A percentile compares a stretch with the other conserved stretches of the same genome.
phyloP scores from a whole-genome alignment of 805 yeast species.

The Candida sanyiensis region DNA sequence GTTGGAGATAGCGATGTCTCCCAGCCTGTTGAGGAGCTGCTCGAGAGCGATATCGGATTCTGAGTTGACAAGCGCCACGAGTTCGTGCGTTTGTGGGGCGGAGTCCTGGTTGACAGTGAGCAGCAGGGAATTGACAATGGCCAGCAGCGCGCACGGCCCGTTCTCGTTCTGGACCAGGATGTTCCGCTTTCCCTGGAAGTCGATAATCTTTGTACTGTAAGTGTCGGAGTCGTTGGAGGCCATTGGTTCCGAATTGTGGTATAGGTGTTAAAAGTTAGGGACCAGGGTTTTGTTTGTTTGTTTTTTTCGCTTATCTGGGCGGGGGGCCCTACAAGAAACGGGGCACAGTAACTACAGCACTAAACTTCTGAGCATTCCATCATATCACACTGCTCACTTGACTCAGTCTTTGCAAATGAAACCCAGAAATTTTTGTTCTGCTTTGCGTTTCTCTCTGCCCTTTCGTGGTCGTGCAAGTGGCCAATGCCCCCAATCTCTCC shows the following conservation, averaged over 20 bases:
- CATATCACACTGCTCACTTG: too few species aligned
- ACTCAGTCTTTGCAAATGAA: too few species aligned
- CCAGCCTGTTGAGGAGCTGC: conserved; percentile 44
- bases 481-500: too few species aligned
- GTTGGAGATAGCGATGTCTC: conserved; percentile 38
- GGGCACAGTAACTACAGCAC: conserved; percentile 17
- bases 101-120: conserved; percentile 35
- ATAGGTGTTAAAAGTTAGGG: not conserved
- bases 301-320: too few species aligned
- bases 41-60: conserved; percentile 30
- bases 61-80: conserved; percentile 30
- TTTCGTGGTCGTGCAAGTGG: too few species aligned
- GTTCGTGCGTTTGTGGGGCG: conserved; percentile 22
- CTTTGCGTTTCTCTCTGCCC: too few species aligned
- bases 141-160: conserved; percentile 87
- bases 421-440: too few species aligned
- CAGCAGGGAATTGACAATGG: conserved; percentile 65
- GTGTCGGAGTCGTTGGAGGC: not conserved
- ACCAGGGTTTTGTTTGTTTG: not conserved
- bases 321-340: too few species aligned
- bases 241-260: not conserved
- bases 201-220: conserved; percentile 19
- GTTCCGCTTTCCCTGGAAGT: conserved; percentile 29
- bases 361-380: too few species aligned
- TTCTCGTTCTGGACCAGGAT: conserved; percentile 72